These are phyloP conservation scores for Wickerhamomyces chambardii DNA, from an alignment of 805 yeast species.

Conservation along the genomic window DNA sequence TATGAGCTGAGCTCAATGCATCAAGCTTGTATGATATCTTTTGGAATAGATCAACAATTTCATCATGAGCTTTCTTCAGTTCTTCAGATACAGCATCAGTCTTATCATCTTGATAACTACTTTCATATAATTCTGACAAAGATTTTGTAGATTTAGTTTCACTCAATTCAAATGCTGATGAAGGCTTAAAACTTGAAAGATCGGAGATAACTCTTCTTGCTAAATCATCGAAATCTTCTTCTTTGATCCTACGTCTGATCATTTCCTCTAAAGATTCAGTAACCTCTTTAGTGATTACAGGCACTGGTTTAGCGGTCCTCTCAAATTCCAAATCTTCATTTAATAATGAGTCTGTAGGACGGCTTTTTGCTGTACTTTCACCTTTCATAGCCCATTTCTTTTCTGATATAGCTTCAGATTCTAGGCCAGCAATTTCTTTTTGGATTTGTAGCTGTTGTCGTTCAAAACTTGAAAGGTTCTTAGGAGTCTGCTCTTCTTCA, in stretches of 20 bases:
- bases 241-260: constrained; percentile 73
- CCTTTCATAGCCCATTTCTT: constrained; percentile 95
- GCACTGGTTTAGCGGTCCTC: constrained; percentile 91
- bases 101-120: constrained; percentile 54
- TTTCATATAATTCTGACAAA: constrained; percentile 87
- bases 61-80: constrained; percentile 65
- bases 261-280: constrained; percentile 85
- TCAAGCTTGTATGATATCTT: constrained; percentile 67
- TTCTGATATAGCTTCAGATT: constrained; percentile 80
- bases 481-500: constrained; percentile 13
- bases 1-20: constrained; percentile 89
- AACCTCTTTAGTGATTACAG: constrained; percentile 83
- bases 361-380: constrained; percentile 72
- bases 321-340: constrained; percentile 85
- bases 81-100: constrained; percentile 51
- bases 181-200: constrained; percentile 50
- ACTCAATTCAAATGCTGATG: constrained; percentile 53
- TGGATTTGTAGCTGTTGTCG: constrained; percentile 72
- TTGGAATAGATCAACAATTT: constrained; percentile 58
- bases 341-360: constrained; percentile 80
- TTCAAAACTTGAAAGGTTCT: constrained; percentile 65
- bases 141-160: constrained; percentile 83
- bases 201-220: constrained; percentile 65
- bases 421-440: constrained; percentile 69
- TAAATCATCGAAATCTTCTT: constrained; percentile 74